Evolutionary conservation across 1,284 basidiomycete species (phyloP).

Genomic region (Heterobasidion annosum): DNA sequence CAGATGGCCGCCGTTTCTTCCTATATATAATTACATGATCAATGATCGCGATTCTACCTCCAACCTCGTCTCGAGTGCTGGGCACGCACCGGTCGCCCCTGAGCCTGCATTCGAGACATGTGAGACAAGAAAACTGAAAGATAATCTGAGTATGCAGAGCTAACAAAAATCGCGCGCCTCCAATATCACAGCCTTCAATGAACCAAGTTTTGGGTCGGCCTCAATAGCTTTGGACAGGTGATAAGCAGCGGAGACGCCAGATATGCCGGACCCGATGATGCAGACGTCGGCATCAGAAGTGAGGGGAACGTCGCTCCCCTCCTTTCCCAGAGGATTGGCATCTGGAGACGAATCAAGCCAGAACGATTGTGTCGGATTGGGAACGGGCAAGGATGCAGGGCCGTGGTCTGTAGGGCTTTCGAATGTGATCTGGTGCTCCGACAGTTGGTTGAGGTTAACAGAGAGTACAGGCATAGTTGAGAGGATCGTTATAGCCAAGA

Average conservation of each 20-base stretch:
- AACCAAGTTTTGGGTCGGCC: conserved; percentile 6
- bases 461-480: neutral
- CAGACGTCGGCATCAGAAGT: conserved; percentile 57
- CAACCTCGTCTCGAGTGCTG: neutral
- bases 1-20: conserved; percentile 74
- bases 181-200: conserved; percentile 46
- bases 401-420: neutral
- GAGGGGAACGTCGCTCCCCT: conserved; percentile 53
- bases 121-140: neutral
- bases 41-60: neutral
- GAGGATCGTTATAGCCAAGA: neutral
- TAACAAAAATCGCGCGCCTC: conserved; percentile 76
- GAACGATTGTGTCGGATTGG: conserved; percentile 59
- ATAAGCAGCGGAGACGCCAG: conserved; percentile 64
- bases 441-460: neutral
- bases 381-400: conserved; percentile 18
- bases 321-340: conserved; percentile 53
- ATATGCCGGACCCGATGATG: conserved; percentile 73
- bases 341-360: conserved; percentile 50
- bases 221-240: conserved; percentile 42
- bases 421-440: neutral
- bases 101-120: conserved; percentile 38
- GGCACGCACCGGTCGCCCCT: conserved; percentile 64
- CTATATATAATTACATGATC: conserved; percentile 22
- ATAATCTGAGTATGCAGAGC: conserved; percentile 16